phyloP scores from a whole-genome alignment of 495 filamentous ascomycete species.

The Pyrenula aspistea region DNA sequence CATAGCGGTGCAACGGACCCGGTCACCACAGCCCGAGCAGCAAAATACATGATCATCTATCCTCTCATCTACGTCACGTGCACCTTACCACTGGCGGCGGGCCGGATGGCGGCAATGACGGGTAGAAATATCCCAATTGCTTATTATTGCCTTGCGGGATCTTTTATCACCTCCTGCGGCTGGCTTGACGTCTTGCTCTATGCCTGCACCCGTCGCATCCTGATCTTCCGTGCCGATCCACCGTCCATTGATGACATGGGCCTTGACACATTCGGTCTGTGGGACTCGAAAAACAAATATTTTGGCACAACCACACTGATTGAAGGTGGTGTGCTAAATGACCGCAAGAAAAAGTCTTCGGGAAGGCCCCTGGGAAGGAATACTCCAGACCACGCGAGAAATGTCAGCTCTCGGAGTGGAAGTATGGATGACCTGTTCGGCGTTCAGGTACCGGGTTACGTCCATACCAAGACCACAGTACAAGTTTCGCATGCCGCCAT shows the following conservation, averaged over 20 bases:
- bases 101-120: slow-evolving; percentile 54
- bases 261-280: background rate
- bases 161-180: slow-evolving; percentile 60
- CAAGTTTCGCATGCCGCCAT: background rate
- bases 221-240: slow-evolving; percentile 11
- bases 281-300: background rate
- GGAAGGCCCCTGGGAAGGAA: background rate
- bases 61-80: slow-evolving; percentile 62
- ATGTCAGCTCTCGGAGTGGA: background rate
- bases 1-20: slow-evolving; percentile 3
- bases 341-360: background rate
- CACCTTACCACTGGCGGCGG: slow-evolving; percentile 57
- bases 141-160: slow-evolving; percentile 60
- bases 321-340: background rate
- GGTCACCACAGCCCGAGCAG: slow-evolving; percentile 19
- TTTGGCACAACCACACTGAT: background rate
- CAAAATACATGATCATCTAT: slow-evolving; percentile 64
- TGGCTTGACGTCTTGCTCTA: slow-evolving; percentile 65
- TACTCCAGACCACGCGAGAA: background rate
- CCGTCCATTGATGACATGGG: background rate
- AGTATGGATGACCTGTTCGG: background rate
- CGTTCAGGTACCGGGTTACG: background rate
- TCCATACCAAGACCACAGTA: background rate
- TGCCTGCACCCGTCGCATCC: slow-evolving; percentile 43
- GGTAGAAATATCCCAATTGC: slow-evolving; percentile 36